Conservation (phyloP, 2,329 filamentous ascomycete species). For the Colletotrichum coccodes region DNA sequence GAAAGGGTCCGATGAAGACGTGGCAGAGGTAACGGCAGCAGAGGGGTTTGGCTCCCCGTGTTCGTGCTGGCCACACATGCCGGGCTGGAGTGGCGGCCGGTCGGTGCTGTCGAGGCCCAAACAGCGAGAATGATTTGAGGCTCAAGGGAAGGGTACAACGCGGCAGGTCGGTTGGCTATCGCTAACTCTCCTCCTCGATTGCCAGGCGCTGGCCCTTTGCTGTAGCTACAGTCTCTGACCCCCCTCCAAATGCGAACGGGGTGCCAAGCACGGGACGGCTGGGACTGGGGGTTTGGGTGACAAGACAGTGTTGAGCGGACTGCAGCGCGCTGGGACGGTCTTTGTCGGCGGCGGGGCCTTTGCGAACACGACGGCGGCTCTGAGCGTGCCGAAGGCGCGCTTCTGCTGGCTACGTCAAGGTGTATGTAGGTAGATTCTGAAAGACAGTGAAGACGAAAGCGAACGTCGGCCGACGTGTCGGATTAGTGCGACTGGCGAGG, state of each 20-base stretch:
- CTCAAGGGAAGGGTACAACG: not conserved
- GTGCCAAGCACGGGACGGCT: constrained; percentile 9
- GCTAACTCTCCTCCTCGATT: not conserved
- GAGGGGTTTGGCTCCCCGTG: not conserved
- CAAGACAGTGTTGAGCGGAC: not conserved
- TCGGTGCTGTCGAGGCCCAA: constrained; percentile 6
- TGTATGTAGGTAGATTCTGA: not conserved
- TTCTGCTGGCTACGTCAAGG: constrained; percentile 10
- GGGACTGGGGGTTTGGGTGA: not conserved
- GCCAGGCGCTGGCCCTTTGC: not conserved
- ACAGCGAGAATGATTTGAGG: not conserved
- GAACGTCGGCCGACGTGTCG: not conserved
- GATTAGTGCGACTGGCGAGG: not conserved
- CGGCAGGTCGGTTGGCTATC: not conserved
- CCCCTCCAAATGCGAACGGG: not conserved
- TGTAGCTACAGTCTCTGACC: not conserved
- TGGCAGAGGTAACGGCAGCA: constrained; percentile 2
- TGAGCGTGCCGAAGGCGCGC: not conserved
- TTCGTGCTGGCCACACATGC: constrained; percentile 28
- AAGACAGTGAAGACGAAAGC: not conserved
- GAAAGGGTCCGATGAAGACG: constrained; percentile 49
- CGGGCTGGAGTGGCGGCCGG: not conserved
- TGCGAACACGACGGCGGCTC: constrained; percentile 11
- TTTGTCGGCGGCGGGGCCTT: not conserved
- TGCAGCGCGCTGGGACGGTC: constrained; percentile 13